Evolutionary conservation across 139 green algal species (phyloP).

Genomic region (Prasinococcaceae sp.): DNA sequence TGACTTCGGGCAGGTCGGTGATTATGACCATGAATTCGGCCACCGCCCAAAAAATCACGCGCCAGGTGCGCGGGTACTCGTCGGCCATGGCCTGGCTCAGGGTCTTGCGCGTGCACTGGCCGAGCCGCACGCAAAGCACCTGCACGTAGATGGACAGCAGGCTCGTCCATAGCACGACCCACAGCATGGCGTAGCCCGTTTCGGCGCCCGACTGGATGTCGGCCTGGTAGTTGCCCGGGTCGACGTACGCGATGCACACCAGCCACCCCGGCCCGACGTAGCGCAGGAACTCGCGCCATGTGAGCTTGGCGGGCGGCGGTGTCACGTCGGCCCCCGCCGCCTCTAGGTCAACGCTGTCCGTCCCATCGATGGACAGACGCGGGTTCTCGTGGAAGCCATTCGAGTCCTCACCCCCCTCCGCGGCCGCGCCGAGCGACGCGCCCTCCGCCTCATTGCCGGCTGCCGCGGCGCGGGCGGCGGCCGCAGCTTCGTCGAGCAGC

Average conservation of each 20-base stretch:
- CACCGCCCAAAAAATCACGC: conserved; percentile 13
- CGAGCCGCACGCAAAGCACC: conserved; percentile 55
- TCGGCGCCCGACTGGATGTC: conserved; percentile 57
- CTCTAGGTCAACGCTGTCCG: too few relatives aligned
- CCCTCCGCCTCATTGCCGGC: too few relatives aligned
- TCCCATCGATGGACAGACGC: too few relatives aligned
- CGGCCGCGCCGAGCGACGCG: too few relatives aligned
- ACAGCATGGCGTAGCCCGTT: conserved; percentile 35
- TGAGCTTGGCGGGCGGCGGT: too few relatives aligned
- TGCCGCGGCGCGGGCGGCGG: too few relatives aligned
- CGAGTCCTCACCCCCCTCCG: too few relatives aligned
- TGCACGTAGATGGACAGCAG: conserved; percentile 62
- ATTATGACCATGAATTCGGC: conserved; percentile 25
- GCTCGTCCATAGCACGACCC: conserved; percentile 69
- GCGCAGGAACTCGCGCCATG: conserved; percentile 25
- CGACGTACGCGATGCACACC: conserved; percentile 76
- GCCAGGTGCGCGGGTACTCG: conserved; percentile 11
- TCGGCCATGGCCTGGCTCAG: conserved; percentile 58
- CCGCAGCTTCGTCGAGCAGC: too few relatives aligned
- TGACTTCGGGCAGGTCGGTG: conserved; percentile 31
- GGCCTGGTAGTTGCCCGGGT: conserved; percentile 78
- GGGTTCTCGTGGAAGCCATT: too few relatives aligned
- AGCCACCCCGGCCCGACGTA: conserved; percentile 59
- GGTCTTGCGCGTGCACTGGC: conserved; percentile 52
- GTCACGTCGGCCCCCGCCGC: too few relatives aligned